Conservation (phyloP, 208 protist species). For the Angomonas deanei region DNA sequence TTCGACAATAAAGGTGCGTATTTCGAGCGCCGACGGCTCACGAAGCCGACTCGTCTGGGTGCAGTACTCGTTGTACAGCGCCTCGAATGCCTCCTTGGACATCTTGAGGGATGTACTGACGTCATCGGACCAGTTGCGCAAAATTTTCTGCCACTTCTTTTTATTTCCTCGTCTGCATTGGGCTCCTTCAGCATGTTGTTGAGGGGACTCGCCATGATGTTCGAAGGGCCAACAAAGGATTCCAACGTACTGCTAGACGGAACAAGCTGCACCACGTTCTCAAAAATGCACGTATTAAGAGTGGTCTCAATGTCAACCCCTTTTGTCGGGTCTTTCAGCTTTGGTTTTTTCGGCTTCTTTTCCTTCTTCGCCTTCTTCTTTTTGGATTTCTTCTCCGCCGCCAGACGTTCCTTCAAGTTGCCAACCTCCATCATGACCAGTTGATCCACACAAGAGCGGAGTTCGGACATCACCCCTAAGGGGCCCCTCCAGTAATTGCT, state of each 20-base stretch:
- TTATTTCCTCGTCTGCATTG: slow-evolving; percentile 67
- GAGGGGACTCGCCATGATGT: slow-evolving; percentile 52
- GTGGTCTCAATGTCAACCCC: slow-evolving; percentile 77
- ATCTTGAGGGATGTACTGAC: slow-evolving; percentile 71
- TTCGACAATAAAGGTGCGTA: slow-evolving; percentile 68
- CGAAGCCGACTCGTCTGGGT: slow-evolving; percentile 54
- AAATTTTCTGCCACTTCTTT: slow-evolving; percentile 84
- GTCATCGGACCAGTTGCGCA: slow-evolving; percentile 71
- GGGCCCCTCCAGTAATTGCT: slow-evolving; percentile 83
- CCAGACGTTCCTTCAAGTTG: slow-evolving; percentile 85
- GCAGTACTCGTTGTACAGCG: slow-evolving; percentile 60
- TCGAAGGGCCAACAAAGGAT: slow-evolving; percentile 65
- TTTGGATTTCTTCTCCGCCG: slow-evolving; percentile 64
- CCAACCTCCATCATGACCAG: slow-evolving; percentile 89
- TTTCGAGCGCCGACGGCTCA: slow-evolving; percentile 75
- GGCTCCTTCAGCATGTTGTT: slow-evolving; percentile 35
- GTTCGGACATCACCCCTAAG: slow-evolving; percentile 80
- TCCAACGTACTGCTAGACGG: slow-evolving; percentile 32
- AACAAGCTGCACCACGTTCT: slow-evolving; percentile 81
- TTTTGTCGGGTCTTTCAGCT: slow-evolving; percentile 81
- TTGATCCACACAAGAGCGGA: slow-evolving; percentile 88
- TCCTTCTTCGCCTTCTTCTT: slow-evolving; percentile 53
- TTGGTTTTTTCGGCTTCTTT: slow-evolving; percentile 73
- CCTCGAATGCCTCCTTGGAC: slow-evolving; percentile 71
- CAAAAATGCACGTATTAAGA: slow-evolving; percentile 69